phyloP scores from a whole-genome alignment of 192 early-diverging fungal species.

The Thoreauomyces humboldtii region DNA sequence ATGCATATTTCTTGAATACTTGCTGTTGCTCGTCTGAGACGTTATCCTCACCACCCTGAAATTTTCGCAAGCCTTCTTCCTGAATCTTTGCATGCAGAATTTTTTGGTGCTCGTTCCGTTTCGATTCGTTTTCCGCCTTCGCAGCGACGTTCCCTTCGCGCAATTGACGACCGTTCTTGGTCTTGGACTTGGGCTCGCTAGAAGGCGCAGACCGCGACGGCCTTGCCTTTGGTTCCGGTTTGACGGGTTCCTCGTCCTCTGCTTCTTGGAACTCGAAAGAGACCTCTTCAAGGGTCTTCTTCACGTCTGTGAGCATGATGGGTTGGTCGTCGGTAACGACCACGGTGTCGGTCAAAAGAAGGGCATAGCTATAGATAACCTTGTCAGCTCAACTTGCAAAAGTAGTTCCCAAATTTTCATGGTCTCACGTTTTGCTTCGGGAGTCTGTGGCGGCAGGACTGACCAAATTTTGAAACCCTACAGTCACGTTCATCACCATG shows the following conservation, averaged over 20 bases:
- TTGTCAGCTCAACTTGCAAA: not conserved
- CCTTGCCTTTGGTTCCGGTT: slow-evolving; percentile 7
- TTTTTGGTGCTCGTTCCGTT: slow-evolving; percentile 85
- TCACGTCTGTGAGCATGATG: slow-evolving; percentile 61
- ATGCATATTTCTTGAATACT: slow-evolving; percentile 87
- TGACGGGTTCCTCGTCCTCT: slow-evolving; percentile 32
- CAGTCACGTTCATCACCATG: slow-evolving; percentile 81
- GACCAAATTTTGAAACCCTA: slow-evolving; percentile 83
- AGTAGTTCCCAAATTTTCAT: not conserved
- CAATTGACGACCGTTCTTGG: not conserved
- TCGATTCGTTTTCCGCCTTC: slow-evolving; percentile 55
- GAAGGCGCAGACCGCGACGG: slow-evolving; percentile 4
- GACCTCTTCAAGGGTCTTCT: slow-evolving; percentile 52
- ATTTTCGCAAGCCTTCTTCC: slow-evolving; percentile 77
- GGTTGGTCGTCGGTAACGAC: slow-evolving; percentile 66
- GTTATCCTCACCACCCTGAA: slow-evolving; percentile 57
- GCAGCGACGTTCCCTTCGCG: slow-evolving; percentile 10
- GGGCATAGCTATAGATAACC: slow-evolving; percentile 65
- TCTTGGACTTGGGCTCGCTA: not conserved
- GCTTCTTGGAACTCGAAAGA: slow-evolving; percentile 50
- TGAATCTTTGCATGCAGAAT: slow-evolving; percentile 72
- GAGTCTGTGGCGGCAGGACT: slow-evolving; percentile 73
- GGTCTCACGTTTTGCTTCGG: slow-evolving; percentile 58
- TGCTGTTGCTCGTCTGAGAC: slow-evolving; percentile 65
- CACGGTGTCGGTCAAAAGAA: slow-evolving; percentile 73